Evolutionary conservation across 2,329 filamentous ascomycete species (phyloP), one percentile per base, ranked within the genome.

Genomic region (Chaetomium sp.): DNA sequence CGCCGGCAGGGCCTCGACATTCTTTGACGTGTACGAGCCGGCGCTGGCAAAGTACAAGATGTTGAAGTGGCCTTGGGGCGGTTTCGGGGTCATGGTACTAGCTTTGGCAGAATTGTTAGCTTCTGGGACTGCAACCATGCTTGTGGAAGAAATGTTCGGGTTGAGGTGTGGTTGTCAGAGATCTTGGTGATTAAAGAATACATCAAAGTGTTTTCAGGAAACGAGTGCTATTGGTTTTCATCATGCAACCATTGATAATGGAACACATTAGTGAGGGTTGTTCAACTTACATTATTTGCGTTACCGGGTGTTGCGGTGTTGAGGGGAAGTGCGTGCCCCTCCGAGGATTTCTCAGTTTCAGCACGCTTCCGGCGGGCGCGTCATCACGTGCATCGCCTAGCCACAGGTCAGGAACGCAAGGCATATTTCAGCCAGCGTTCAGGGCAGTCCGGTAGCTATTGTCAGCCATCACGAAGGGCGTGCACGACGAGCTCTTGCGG

Each of bases 21-120:
- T 82, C 73, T 86, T 90, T n/a, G 81, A 80, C 1, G 91, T 92
- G 75, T 85, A 91, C 35, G 88, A 88, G 64, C 85, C 83, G 16
- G 91, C 90, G 67, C 86, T 85, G 64, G 91, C 92, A 78, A 96
- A 96, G 78, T 94, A 96, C 62, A 95, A 85, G 54, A 96, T 80
- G 64, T 84, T 90, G 79, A 95, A 96, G 69, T 91, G 84, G n/a
- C 84, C 88, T 51, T 79, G 69, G 0, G 86, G 85, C 12, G 84
- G 76, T 67, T 82, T 84, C 0, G 81, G 73, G 1, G 75, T 69
- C 33, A 77, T 73, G 13, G 74, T 72, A 51, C 62, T 67, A 50
- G 60, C 33, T 35, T 57, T 54, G 7, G 13, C 35, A 19, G 21
- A 12, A 33, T 29, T 5, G 67, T 70, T 66, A 70, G 68, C 63